phyloP scores from a whole-genome alignment of 2,329 filamentous ascomycete genomes.

The Coniochaeta sp. region DNA sequence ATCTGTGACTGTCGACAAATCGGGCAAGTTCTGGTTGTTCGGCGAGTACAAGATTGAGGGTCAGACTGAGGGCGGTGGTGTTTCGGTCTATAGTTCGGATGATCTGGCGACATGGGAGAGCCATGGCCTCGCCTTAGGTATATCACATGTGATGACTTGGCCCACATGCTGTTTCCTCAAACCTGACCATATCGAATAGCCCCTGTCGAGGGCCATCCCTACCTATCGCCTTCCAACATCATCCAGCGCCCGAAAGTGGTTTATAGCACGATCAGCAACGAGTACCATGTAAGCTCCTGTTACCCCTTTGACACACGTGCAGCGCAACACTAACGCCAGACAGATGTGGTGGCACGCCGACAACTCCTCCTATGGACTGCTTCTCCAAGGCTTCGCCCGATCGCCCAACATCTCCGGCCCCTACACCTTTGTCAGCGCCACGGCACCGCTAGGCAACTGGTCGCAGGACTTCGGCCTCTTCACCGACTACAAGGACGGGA shows the following conservation, averaged over 20 bases:
- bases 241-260: constrained; percentile 58
- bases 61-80: constrained; percentile 51
- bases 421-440: constrained; percentile 44
- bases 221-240: constrained; percentile 47
- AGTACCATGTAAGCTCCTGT: constrained; percentile 43
- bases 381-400: constrained; percentile 46
- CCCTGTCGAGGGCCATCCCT: constrained; percentile 45
- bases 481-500: constrained; percentile 47
- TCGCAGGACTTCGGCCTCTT: constrained; percentile 53
- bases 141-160: too few relatives aligned
- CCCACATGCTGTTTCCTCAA: too few relatives aligned
- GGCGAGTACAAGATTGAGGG: constrained; percentile 55
- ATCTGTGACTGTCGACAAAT: constrained; percentile 43
- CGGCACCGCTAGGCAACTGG: constrained; percentile 49
- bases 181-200: constrained; percentile 19
- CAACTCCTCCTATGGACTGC: constrained; percentile 45
- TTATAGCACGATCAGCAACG: constrained; percentile 43
- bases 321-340: neutral
- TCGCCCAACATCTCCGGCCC: constrained; percentile 42
- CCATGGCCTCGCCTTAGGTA: constrained; percentile 50
- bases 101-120: constrained; percentile 53
- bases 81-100: constrained; percentile 54
- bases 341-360: constrained; percentile 48
- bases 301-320: neutral
- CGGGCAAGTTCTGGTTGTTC: constrained; percentile 52